phyloP scores from a whole-genome alignment of 352 stramenopile genomes.

The Phytophthora quininea region DNA sequence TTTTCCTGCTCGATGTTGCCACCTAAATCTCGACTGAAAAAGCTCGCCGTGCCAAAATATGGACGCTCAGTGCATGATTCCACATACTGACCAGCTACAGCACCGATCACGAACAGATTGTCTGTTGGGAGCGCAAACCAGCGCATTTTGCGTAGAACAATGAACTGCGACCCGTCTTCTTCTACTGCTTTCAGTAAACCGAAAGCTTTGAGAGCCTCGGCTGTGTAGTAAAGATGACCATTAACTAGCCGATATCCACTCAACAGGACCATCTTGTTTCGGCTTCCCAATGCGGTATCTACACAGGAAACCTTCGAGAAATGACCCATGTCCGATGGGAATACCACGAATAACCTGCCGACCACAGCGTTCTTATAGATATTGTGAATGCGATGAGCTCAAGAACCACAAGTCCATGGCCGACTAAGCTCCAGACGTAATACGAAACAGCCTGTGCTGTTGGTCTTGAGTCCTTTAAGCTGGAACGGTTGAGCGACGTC shows the following conservation, averaged over 20 bases:
- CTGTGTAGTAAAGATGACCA: constrained; percentile 16
- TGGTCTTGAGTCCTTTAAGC: constrained; percentile 7
- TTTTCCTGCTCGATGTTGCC: not conserved
- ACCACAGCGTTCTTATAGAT: constrained; percentile 1
- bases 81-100: not conserved
- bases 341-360: constrained; percentile 3
- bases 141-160: constrained; percentile 6
- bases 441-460: constrained; percentile 17
- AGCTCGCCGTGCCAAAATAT: not conserved
- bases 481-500: constrained; percentile 8
- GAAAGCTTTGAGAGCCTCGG: constrained; percentile 16
- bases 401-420: constrained; percentile 16
- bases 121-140: not conserved
- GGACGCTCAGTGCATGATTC: not conserved
- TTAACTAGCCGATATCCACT: constrained; percentile 3
- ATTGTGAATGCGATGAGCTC: constrained; percentile 17
- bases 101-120: not conserved
- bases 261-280: constrained; percentile 23
- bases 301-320: constrained; percentile 14
- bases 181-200: constrained; percentile 13
- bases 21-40: not conserved
- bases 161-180: not conserved
- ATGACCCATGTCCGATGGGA: constrained; percentile 3
- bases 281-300: constrained; percentile 9
- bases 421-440: constrained; percentile 18